A percentile compares a stretch with the other conserved stretches of the same genome.
These are phyloP conservation scores for Fusarium solani-melongenae DNA, from an alignment of 2,329 filamentous ascomycete species.

Conservation along the genomic window DNA sequence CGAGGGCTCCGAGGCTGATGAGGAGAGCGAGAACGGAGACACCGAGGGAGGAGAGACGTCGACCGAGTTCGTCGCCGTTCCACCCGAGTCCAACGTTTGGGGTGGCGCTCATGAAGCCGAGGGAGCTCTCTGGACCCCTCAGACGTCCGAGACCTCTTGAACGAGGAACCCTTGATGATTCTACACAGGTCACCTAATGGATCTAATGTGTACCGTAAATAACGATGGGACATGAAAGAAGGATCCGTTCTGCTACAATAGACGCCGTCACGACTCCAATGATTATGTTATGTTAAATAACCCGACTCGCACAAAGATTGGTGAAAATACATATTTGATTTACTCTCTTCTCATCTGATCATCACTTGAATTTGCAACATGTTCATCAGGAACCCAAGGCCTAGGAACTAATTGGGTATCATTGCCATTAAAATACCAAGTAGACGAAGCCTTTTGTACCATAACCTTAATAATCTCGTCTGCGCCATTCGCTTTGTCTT, in stretches of 20 bases:
- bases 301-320: neutral
- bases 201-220: conserved; percentile 30
- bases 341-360: neutral
- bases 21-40: conserved; percentile 47
- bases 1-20: conserved; percentile 50
- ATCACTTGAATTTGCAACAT: neutral
- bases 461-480: neutral
- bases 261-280: conserved; percentile 46
- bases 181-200: conserved; percentile 21
- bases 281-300: conserved; percentile 29
- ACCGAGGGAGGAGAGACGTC: conserved; percentile 43
- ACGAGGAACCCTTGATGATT: conserved; percentile 12
- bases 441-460: neutral
- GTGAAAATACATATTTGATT: neutral
- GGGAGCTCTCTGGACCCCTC: conserved; percentile 58
- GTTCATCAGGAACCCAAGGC: neutral
- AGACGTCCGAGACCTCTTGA: conserved; percentile 40
- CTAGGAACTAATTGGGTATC: conserved; percentile 26
- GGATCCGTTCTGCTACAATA: conserved; percentile 42
- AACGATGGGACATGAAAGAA: conserved; percentile 42
- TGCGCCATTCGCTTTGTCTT: neutral
- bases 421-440: conserved; percentile 18
- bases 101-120: conserved; percentile 50
- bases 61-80: conserved; percentile 65
- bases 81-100: conserved; percentile 55